Conservation (phyloP, 345 rosid genomes). For the Barbarea vulgaris region DNA sequence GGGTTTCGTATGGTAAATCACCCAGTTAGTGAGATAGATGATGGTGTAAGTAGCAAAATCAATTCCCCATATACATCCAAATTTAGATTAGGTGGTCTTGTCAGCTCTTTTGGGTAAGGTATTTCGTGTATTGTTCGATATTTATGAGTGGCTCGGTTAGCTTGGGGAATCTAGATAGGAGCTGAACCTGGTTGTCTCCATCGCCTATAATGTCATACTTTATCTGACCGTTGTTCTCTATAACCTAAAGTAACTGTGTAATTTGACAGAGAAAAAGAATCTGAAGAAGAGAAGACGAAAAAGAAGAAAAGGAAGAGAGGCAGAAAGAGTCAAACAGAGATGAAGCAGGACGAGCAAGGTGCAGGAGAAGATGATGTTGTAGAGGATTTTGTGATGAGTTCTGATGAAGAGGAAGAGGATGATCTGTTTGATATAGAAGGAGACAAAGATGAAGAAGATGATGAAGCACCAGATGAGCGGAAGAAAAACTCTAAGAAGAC, state of each 20-base stretch:
- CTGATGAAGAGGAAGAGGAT: slow-evolving; percentile 70
- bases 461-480: slow-evolving; percentile 37
- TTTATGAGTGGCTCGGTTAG: not conserved
- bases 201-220: not conserved
- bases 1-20: not conserved
- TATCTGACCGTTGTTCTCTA: not conserved
- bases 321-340: slow-evolving; percentile 44
- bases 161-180: slow-evolving; percentile 2
- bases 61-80: not conserved
- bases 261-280: slow-evolving; percentile 48
- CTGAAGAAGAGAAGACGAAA: slow-evolving; percentile 47
- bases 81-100: not conserved
- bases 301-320: slow-evolving; percentile 53
- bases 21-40: not conserved
- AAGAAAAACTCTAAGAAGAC: slow-evolving; percentile 38
- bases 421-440: slow-evolving; percentile 41
- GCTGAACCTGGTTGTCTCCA: not conserved
- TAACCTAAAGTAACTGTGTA: not conserved
- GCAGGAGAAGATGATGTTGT: slow-evolving; percentile 78
- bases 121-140: not conserved
- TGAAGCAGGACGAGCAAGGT: slow-evolving; percentile 37
- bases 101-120: not conserved
- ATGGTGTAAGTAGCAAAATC: not conserved
- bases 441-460: slow-evolving; percentile 37
- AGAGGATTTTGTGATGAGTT: slow-evolving; percentile 85